These are phyloP conservation scores for Dentipellis sp. DNA, from an alignment of 768 basidiomycete genomes.

Conservation along the genomic window DNA sequence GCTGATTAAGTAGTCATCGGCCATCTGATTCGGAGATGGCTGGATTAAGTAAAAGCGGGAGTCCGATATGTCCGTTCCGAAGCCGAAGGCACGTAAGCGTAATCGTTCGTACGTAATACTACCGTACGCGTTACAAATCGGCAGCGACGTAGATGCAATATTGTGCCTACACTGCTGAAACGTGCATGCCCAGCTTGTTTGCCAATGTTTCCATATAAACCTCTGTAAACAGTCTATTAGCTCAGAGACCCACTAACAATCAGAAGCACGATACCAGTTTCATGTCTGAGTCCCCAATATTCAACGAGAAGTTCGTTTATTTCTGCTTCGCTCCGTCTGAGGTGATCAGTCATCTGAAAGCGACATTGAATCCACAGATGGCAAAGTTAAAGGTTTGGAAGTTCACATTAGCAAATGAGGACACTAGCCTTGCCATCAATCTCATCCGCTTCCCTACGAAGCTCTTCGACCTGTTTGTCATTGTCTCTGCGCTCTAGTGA, in stretches of 20 bases:
- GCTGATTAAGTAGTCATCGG: too few species aligned
- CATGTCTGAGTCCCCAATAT: slow-evolving; percentile 75
- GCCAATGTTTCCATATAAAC: slow-evolving; percentile 84
- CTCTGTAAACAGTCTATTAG: slow-evolving; percentile 31
- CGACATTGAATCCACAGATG: background rate
- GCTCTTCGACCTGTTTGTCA: slow-evolving; percentile 70
- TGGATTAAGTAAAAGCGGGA: too few species aligned
- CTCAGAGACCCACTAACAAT: background rate
- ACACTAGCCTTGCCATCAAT: slow-evolving; percentile 51
- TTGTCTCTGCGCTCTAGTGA: slow-evolving; percentile 66
- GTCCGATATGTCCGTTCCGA: too few species aligned
- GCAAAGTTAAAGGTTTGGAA: too few species aligned
- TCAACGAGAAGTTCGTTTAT: slow-evolving; percentile 75
- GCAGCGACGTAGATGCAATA: too few species aligned
- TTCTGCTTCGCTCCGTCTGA: slow-evolving; percentile 66
- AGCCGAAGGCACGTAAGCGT: too few species aligned
- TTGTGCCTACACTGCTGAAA: slow-evolving; percentile 1
- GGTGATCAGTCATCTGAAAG: slow-evolving; percentile 65
- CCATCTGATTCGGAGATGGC: too few species aligned
- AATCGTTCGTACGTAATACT: too few species aligned
- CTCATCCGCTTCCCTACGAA: slow-evolving; percentile 59
- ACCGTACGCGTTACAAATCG: too few species aligned
- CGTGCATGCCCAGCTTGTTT: slow-evolving; percentile 62
- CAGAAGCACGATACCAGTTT: slow-evolving; percentile 45
- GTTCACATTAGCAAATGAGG: background rate